Evolutionary conservation across 163 green algal genomes (phyloP).

Genomic region (Prototheca cutis): DNA sequence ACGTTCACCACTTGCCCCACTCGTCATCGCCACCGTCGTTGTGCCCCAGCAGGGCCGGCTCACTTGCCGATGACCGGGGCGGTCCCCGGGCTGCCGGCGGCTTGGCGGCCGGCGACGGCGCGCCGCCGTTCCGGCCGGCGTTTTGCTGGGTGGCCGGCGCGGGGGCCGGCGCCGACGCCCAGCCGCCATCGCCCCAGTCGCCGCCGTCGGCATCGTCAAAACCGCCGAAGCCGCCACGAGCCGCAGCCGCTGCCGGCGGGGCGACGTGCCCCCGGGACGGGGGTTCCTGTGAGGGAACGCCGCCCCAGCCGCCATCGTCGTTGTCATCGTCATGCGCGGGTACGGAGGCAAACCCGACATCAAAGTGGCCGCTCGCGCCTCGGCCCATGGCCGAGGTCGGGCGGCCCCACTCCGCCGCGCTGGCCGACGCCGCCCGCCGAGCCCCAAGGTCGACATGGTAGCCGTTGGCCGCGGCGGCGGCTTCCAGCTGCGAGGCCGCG

Average conservation of each 20-base stretch:
- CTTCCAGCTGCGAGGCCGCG: slow-evolving; percentile 62
- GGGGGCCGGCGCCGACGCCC: slow-evolving; percentile 2
- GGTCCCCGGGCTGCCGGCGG: too few relatives aligned
- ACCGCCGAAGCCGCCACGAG: slow-evolving; percentile 13
- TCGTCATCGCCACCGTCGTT: slow-evolving; percentile 21
- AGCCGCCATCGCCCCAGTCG: slow-evolving; percentile 6
- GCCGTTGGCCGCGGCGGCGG: slow-evolving; percentile 52
- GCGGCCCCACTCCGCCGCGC: too few relatives aligned
- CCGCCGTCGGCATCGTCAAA: slow-evolving; percentile 14
- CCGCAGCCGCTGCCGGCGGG: too few relatives aligned
- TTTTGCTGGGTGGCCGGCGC: too few relatives aligned
- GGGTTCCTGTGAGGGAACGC: too few relatives aligned
- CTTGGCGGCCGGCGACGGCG: neutral
- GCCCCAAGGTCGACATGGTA: slow-evolving; percentile 60
- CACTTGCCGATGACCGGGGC: too few relatives aligned
- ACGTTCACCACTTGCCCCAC: slow-evolving; percentile 36
- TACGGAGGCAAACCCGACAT: too few relatives aligned
- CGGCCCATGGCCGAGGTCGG: too few relatives aligned
- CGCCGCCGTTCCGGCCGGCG: neutral
- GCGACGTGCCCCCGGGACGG: too few relatives aligned
- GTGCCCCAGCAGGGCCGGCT: neutral
- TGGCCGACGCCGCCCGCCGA: neutral
- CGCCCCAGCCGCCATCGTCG: too few relatives aligned
- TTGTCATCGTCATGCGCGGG: too few relatives aligned
- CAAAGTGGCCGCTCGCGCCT: too few relatives aligned